A percentile compares a stretch with the other conserved stretches of the same genome.
These are phyloP conservation scores for Apiotrichum gracile DNA, from an alignment of 1,284 basidiomycete genomes.

Conservation along the genomic window DNA sequence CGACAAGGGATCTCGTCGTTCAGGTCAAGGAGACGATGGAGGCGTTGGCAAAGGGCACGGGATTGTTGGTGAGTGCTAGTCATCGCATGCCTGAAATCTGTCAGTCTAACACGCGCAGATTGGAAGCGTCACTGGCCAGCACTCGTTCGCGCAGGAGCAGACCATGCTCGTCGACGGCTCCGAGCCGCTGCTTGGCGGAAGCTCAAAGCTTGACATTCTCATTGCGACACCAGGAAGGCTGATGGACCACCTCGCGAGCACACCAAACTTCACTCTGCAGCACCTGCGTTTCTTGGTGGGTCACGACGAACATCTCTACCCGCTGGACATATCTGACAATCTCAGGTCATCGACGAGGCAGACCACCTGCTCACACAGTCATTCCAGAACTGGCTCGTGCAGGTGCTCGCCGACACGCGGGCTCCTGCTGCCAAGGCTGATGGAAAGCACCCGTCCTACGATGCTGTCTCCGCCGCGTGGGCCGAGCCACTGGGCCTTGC, in stretches of 20 bases:
- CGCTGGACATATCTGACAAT: background rate
- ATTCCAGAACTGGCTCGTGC: constrained; percentile 89
- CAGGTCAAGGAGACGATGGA: constrained; percentile 94
- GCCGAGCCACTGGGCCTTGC: constrained; percentile 36
- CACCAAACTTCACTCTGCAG: constrained; percentile 83
- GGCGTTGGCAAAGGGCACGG: constrained; percentile 72
- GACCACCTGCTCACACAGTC: constrained; percentile 90
- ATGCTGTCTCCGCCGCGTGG: constrained; percentile 49
- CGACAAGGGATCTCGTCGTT: constrained; percentile 88
- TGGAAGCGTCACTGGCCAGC: constrained; percentile 45
- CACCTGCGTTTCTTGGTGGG: constrained; percentile 83
- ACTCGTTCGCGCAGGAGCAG: constrained; percentile 46
- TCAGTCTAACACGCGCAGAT: constrained; percentile 28
- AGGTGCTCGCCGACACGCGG: constrained; percentile 66
- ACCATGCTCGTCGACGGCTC: constrained; percentile 34
- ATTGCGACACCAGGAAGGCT: constrained; percentile 93
- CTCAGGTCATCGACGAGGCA: constrained; percentile 91
- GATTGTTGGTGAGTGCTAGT: constrained; percentile 61
- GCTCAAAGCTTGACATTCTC: constrained; percentile 84
- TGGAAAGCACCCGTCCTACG: constrained; percentile 30
- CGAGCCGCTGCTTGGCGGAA: constrained; percentile 52
- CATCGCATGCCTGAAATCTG: background rate
- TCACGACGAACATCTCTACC: background rate
- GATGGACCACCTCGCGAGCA: constrained; percentile 86
- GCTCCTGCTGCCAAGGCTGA: constrained; percentile 43